Conservation (phyloP, 2,329 filamentous ascomycete genomes). For the Pseudopithomyces maydicus region DNA sequence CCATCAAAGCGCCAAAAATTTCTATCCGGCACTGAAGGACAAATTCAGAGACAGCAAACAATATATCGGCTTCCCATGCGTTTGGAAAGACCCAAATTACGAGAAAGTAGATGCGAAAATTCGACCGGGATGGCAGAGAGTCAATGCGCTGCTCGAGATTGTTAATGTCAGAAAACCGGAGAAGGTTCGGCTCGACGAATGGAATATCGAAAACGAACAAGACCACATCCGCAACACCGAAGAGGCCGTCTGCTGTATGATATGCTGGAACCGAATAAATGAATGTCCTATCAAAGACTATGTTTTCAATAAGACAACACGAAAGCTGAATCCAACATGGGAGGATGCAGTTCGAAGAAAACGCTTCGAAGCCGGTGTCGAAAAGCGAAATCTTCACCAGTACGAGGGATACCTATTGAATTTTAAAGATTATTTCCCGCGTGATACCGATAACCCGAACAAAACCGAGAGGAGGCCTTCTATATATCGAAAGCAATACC, state of each 20-base stretch:
- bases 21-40: background rate
- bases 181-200: background rate
- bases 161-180: background rate
- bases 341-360: no score
- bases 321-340: no score
- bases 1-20: background rate
- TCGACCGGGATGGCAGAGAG: background rate
- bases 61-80: background rate
- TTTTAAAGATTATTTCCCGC: no score
- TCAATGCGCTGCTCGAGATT: background rate
- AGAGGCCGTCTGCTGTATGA: background rate
- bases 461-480: no score
- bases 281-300: background rate
- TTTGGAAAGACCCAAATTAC: background rate
- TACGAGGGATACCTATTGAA: no score
- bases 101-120: background rate
- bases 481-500: no score
- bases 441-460: no score
- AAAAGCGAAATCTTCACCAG: no score
- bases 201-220: background rate
- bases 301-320: background rate
- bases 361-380: no score
- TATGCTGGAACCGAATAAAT: background rate
- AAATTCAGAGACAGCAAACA: background rate
- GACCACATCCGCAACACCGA: background rate